Evolutionary conservation across 805 yeast species (phyloP).

Genomic region (Hanseniaspora valbyensis): DNA sequence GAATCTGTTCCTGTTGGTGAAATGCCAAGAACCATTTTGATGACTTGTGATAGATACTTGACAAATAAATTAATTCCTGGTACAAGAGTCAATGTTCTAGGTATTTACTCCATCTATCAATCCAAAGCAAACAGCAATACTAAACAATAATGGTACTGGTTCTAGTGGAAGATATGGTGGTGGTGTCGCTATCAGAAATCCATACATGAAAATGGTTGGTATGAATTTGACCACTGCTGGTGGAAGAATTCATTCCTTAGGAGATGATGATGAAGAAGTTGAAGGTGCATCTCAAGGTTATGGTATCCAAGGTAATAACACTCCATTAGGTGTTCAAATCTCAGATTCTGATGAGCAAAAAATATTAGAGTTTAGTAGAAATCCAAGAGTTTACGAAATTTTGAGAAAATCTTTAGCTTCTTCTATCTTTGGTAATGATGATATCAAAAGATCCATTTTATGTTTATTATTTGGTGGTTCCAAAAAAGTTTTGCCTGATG

Average conservation of each 20-base stretch:
- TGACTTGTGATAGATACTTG: slow-evolving; percentile 80
- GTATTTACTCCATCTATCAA: slow-evolving; percentile 85
- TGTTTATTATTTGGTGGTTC: slow-evolving; percentile 93
- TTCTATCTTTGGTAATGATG: slow-evolving; percentile 85
- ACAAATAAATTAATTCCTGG: slow-evolving; percentile 93
- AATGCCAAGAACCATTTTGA: slow-evolving; percentile 85
- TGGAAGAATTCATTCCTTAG: slow-evolving; percentile 54
- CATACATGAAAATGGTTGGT: slow-evolving; percentile 79
- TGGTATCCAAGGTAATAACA: slow-evolving; percentile 7
- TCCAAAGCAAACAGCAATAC: slow-evolving; percentile 39
- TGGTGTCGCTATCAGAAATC: slow-evolving; percentile 78
- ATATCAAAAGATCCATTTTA: slow-evolving; percentile 85
- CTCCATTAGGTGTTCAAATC: slow-evolving; percentile 35
- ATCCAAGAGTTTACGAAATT: slow-evolving; percentile 75
- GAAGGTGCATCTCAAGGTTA: slow-evolving; percentile 4
- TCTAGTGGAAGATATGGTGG: slow-evolving; percentile 26
- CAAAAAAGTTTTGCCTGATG: slow-evolving; percentile 83
- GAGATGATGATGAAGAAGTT: slow-evolving; percentile 27
- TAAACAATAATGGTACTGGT: slow-evolving; percentile 33
- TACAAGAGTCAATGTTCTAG: slow-evolving; percentile 80
- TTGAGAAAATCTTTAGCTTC: slow-evolving; percentile 89
- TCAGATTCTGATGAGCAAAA: slow-evolving; percentile 92
- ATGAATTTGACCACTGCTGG: slow-evolving; percentile 56
- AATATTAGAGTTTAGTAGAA: slow-evolving; percentile 65
- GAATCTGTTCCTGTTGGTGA: slow-evolving; percentile 99